phyloP scores from a whole-genome alignment of 1,284 basidiomycete genomes.

The Phellopilus nigrolimitatus region DNA sequence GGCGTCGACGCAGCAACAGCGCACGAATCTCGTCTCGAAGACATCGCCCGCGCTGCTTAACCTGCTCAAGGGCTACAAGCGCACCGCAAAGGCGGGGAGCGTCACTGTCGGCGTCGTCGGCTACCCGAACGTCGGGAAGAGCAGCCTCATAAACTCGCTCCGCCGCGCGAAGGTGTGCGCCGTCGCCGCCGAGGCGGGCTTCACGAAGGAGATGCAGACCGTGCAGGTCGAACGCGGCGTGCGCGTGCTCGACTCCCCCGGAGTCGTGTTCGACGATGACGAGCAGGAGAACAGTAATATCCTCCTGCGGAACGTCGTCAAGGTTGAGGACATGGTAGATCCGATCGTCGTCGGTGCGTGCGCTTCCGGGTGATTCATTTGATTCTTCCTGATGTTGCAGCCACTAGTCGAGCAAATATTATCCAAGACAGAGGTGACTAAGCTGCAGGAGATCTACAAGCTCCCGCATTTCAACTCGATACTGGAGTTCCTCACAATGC shows the following conservation, averaged over 20 bases:
- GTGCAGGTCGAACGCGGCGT: slow-evolving; percentile 91
- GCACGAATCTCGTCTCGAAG: slow-evolving; percentile 70
- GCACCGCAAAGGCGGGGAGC: slow-evolving; percentile 51
- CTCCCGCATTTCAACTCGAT: slow-evolving; percentile 70
- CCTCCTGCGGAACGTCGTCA: slow-evolving; percentile 88
- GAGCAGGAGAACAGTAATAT: slow-evolving; percentile 59
- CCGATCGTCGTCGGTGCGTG: slow-evolving; percentile 79
- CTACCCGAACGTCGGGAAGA: slow-evolving; percentile 98
- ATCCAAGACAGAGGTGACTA: slow-evolving; percentile 57
- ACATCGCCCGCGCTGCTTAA: slow-evolving; percentile 82
- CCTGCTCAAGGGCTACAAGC: slow-evolving; percentile 89
- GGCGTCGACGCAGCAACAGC: slow-evolving; percentile 78
- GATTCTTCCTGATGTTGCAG: slow-evolving; percentile 6
- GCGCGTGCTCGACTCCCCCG: slow-evolving; percentile 92
- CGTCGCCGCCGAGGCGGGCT: slow-evolving; percentile 93
- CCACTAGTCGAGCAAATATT: slow-evolving; percentile 84
- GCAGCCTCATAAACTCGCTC: slow-evolving; percentile 90
- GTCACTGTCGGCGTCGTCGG: slow-evolving; percentile 94
- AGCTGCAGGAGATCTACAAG: slow-evolving; percentile 80
- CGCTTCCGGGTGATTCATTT: slow-evolving; percentile 9
- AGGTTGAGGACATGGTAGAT: slow-evolving; percentile 89
- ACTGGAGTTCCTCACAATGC: slow-evolving; percentile 87
- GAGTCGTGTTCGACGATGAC: slow-evolving; percentile 87
- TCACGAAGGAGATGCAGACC: slow-evolving; percentile 93
- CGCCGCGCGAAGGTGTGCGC: slow-evolving; percentile 87